Evolutionary conservation across 768 basidiomycete genomes (phyloP).

Genomic region (Lentinula sp.): DNA sequence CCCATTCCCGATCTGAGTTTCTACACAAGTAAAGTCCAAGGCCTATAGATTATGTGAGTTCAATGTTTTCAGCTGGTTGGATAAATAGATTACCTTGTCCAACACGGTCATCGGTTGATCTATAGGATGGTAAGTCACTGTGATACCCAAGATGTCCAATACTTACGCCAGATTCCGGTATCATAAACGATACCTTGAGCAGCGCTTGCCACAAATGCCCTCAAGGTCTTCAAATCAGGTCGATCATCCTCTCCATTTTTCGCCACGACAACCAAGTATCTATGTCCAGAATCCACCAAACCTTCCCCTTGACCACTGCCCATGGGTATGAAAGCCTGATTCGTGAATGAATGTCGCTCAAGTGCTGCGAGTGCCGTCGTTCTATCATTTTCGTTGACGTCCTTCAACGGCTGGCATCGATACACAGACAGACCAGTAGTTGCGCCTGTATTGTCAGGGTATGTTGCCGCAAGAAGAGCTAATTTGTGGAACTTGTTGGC

Average conservation of each 20-base stretch:
- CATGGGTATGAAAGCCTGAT: conserved; percentile 95
- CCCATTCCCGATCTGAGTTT: conserved; percentile 87
- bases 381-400: conserved; percentile 37
- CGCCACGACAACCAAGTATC: conserved; percentile 85
- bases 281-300: conserved; percentile 39
- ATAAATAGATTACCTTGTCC: conserved; percentile 45
- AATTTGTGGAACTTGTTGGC: conserved; percentile 94
- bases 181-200: conserved; percentile 86
- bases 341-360: conserved; percentile 86
- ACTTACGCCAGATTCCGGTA: conserved; percentile 87
- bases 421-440: conserved; percentile 78
- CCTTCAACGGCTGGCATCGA: conserved; percentile 54
- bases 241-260: conserved; percentile 68
- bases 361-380: conserved; percentile 61
- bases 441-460: conserved; percentile 51
- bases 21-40: conserved; percentile 84
- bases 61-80: background rate
- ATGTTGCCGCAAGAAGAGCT: conserved; percentile 60
- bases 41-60: conserved; percentile 32
- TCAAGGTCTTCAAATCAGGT: conserved; percentile 69
- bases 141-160: background rate
- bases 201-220: conserved; percentile 76
- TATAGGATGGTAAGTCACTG: conserved; percentile 20
- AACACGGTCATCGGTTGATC: conserved; percentile 92
- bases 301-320: conserved; percentile 50